Evolutionary conservation across 2,329 filamentous ascomycete genomes (phyloP), one percentile per base, ranked within the genome.

Genomic region (Fusarium scirpi): DNA sequence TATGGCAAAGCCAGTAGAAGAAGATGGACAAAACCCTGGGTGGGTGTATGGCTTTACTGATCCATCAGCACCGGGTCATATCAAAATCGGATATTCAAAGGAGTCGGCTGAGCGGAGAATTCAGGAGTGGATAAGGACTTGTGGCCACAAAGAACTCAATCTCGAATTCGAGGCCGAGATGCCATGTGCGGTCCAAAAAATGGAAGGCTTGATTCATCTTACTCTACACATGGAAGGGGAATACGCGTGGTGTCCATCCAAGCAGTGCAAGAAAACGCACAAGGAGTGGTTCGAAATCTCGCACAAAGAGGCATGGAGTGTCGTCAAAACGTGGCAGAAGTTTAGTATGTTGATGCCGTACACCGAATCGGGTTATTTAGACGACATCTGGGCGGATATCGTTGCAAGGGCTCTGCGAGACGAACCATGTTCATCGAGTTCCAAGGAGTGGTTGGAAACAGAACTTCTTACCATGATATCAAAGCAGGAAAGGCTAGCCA

Each of bases 41-140:
- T 51, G n/a, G 15, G 8, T 70, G 2, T 70, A 70, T 15, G 70
- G 67, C 30, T 70, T 67, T 5, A 44, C 41, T 11, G 62, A 59
- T 6, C 32, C 25, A 18, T 53, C 62, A 6, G 12, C 12, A 18
- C 57, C 41, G 22, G 62, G 53, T 5, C 47, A 49, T 34, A 64
- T 67, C 11, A 70, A 70, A 13, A 70, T 70, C 8, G 62, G 67
- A 16, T 30, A 13, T 9, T 7, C 32, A 8, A 0, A 11, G 1
- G 5, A 16, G 6, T 0, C 5, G 2, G 45, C 38, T 13, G 7
- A 20, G 7, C 4, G 8, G 10, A 49, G 67, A 15, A 20, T 24
- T 0, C 0, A 0, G 8, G 0, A 7, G 16, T 62, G 52, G 65
- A 6, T 3, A 22, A 1, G 2, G 0, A 6, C 0, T 0, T 70